Evolutionary conservation across 202 grass and related monocot genomes (phyloP).

Genomic region (Digitaria exilis): DNA sequence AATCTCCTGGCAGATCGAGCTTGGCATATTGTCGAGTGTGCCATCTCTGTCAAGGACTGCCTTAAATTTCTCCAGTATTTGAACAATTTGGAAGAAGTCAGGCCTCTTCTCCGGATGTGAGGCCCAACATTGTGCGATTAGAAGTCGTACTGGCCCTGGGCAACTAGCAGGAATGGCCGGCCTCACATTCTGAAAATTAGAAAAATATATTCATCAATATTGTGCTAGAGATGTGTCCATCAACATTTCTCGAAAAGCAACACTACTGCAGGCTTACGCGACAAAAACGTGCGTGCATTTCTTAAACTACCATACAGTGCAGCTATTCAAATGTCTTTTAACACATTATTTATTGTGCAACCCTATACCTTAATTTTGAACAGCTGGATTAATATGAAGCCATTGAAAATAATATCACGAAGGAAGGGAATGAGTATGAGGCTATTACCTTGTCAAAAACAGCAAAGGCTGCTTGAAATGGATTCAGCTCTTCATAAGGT

Average conservation of each 20-base stretch:
- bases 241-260: background rate
- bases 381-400: background rate
- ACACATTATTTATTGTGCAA: background rate
- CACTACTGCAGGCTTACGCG: background rate
- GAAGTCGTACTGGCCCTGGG: conserved; percentile 58
- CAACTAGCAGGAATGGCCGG: conserved; percentile 69
- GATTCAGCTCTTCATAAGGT: conserved; percentile 71
- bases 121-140: conserved; percentile 89
- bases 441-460: conserved; percentile 74
- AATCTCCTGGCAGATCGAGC: conserved; percentile 47
- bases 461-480: conserved; percentile 78
- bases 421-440: background rate
- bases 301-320: background rate
- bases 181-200: conserved; percentile 77
- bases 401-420: background rate
- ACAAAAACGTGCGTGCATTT: background rate
- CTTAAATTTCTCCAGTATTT: conserved; percentile 85
- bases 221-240: background rate
- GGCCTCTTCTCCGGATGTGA: conserved; percentile 79
- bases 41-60: conserved; percentile 59
- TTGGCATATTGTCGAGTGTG: conserved; percentile 63
- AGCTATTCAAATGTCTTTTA: background rate
- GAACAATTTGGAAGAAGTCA: conserved; percentile 83
- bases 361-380: background rate
- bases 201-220: conserved; percentile 20